A percentile compares a stretch with the other conserved stretches of the same genome.
These are phyloP conservation scores for Teratosphaeria destructans DNA, from an alignment of 2,329 filamentous ascomycete species.

Conservation along the genomic window DNA sequence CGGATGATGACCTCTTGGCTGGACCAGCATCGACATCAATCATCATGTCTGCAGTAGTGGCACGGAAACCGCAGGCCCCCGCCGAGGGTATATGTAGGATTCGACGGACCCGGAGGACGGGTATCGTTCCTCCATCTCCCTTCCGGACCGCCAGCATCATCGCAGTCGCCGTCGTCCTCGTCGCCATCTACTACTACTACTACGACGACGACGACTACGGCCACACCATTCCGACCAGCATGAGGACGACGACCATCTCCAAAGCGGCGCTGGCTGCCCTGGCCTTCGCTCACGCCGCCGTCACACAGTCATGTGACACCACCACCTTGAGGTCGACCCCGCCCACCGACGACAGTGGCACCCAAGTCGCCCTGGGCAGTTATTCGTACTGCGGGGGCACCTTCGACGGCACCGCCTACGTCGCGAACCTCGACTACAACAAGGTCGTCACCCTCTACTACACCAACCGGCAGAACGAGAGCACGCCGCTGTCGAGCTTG, in stretches of 20 bases:
- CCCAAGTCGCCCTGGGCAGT: slow-evolving; percentile 16
- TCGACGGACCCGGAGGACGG: no score
- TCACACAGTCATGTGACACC: slow-evolving; percentile 15
- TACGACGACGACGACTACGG: no score
- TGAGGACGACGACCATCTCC: slow-evolving; percentile 3
- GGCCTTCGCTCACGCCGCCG: slow-evolving; percentile 1
- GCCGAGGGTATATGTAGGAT: neutral
- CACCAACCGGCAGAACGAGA: slow-evolving; percentile 18
- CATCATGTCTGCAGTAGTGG: neutral
- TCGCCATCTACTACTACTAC: no score
- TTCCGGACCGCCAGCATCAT: neutral
- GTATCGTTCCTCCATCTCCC: neutral
- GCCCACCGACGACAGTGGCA: slow-evolving; percentile 8
- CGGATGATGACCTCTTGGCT: neutral
- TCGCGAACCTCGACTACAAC: slow-evolving; percentile 23
- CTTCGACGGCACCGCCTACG: slow-evolving; percentile 18
- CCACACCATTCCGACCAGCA: neutral
- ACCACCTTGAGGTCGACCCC: slow-evolving; percentile 9
- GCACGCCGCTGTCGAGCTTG: slow-evolving; percentile 20
- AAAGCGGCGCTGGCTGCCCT: neutral
- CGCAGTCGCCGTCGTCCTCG: neutral
- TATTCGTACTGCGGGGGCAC: slow-evolving; percentile 23
- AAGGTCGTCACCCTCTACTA: slow-evolving; percentile 24
- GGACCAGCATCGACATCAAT: neutral
- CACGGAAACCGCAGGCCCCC: neutral